Evolutionary conservation across 129 eudicot species (phyloP).

Genomic region (Calendula officinalis): DNA sequence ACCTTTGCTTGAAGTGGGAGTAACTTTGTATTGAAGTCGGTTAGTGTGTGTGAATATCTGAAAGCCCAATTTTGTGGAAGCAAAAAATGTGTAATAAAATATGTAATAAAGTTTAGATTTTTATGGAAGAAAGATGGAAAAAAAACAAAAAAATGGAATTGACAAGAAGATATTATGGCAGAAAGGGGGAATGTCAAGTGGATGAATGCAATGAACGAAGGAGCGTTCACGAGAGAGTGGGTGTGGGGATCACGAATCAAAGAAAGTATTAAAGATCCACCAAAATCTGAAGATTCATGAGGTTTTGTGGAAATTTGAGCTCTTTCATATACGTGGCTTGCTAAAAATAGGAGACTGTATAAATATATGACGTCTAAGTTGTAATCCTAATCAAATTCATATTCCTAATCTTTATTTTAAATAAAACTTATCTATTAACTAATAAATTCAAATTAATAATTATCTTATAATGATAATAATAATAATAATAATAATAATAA

Average conservation of each 20-base stretch:
- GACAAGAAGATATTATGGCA: constrained; percentile 34
- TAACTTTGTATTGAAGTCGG: constrained; percentile 25
- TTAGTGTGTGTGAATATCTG: constrained; percentile 23
- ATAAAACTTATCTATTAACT: too few relatives aligned
- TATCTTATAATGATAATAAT: too few relatives aligned
- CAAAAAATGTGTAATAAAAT: neutral
- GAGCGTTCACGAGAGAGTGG: constrained; percentile 21
- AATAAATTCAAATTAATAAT: too few relatives aligned
- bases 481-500: too few relatives aligned
- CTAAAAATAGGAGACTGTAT: constrained; percentile 5
- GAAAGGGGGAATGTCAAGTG: constrained; percentile 17
- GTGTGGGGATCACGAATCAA: neutral
- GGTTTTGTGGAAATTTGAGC: constrained; percentile 22
- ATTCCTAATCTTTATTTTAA: too few relatives aligned
- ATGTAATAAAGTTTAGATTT: constrained; percentile 15
- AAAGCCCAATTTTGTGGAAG: constrained; percentile 17
- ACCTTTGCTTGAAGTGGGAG: constrained; percentile 43
- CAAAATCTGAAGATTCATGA: constrained; percentile 5
- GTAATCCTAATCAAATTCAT: too few relatives aligned
- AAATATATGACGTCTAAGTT: too few relatives aligned
- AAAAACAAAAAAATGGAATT: constrained; percentile 10
- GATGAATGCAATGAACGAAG: constrained; percentile 5
- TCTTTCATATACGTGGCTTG: neutral
- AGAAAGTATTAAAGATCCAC: neutral
- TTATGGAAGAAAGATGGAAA: constrained; percentile 3